Base-by-base conservation (phyloP, 2,329 filamentous ascomycete species). In the Ceratocystis papillata region DNA sequence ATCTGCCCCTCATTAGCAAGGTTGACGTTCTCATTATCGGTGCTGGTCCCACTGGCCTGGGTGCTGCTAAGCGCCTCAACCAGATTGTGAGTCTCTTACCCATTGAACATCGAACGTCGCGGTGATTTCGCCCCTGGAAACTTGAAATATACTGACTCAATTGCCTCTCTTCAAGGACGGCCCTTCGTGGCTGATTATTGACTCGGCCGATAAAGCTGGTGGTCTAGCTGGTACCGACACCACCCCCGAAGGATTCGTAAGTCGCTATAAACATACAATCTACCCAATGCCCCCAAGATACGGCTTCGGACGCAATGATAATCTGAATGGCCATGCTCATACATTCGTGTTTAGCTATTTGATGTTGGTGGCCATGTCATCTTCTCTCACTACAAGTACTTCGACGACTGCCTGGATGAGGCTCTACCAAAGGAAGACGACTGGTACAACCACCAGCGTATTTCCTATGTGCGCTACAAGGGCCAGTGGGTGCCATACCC, bases 301-400 rank as follows among this genome's bases (percentile, higher is more conserved):
- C 22, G 7, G 20, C 50, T 30, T 8, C 20, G 10, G 12, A 12
- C 6, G 50, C 20, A 12, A 30, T 30, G 17, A 5, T 12, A 12
- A 15, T 25, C 22, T 15, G 7, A 12, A 48, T 20, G 17, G n/a
- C 20, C 4, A n/a, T 6, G 28, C 66, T 69, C 60, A 67, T 67
- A 48, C 20, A 25, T 20, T 25, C 10, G 12, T 33, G 67, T 25
- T 74, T 30, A 96, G 93, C 85, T 99, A 73, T 99, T 96, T 84
- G 94, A 99, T 79, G 94, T 99, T 73, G 92, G 92, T 76, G 92
- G 92, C 73, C 92, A 96, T 79, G 92, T 96, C 79, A 96, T 96
- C 80, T 96, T 96, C 84, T 96, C 92, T 72, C 92, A 96, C 85
- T 99, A 99, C 88, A 96, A 96, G 81, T 99, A 99, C 86, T 99